These are phyloP conservation scores for Trichoderma sp. DNA, from an alignment of 2,329 filamentous ascomycete species.

Conservation along the genomic window DNA sequence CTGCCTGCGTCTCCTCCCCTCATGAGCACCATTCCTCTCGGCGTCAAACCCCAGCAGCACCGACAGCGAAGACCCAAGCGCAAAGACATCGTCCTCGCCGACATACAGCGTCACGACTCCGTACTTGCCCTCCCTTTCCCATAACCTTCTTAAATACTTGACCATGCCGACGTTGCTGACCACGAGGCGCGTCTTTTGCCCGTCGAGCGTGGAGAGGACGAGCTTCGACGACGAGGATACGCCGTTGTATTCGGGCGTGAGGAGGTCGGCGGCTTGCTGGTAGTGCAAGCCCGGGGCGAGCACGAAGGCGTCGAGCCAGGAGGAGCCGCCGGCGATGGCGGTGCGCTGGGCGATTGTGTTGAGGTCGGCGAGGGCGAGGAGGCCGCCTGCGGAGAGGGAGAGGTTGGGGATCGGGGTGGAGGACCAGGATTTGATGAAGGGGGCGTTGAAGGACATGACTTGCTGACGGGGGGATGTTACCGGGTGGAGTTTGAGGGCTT, in stretches of 20 bases:
- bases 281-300: constrained; percentile 64
- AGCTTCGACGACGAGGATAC: not conserved
- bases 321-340: constrained; percentile 57
- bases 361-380: constrained; percentile 62
- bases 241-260: constrained; percentile 44
- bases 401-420: constrained; percentile 50
- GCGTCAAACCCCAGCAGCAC: not conserved
- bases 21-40: constrained; percentile 5
- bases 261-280: constrained; percentile 58
- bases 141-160: constrained; percentile 45
- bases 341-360: constrained; percentile 59
- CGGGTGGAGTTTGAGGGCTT: too few relatives aligned
- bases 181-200: constrained; percentile 38
- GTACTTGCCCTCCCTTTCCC: constrained; percentile 31
- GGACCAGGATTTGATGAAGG: constrained; percentile 47
- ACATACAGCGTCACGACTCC: constrained; percentile 39
- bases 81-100: constrained; percentile 30
- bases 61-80: constrained; percentile 16
- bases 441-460: not conserved
- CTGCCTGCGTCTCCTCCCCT: not conserved
- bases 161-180: constrained; percentile 57
- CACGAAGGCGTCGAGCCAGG: constrained; percentile 58
- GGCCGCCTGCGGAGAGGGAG: constrained; percentile 54
- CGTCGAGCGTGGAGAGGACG: constrained; percentile 36
- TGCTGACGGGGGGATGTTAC: too few relatives aligned